Evolutionary conservation across 495 filamentous ascomycete genomes (phyloP).

Genomic region (Hypoxylon rickii): DNA sequence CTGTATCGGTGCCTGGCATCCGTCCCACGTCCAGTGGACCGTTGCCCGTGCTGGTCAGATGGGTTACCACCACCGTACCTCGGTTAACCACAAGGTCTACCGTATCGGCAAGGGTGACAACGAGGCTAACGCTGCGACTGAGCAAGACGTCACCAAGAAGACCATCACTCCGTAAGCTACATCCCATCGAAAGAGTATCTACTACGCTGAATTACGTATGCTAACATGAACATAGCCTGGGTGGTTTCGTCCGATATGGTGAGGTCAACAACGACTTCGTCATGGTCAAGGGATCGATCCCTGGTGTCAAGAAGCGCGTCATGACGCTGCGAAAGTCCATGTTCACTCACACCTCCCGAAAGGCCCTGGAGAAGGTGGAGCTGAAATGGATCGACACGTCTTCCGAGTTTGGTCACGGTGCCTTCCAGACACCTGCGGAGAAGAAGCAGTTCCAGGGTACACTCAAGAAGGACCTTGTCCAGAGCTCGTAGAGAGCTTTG

Average conservation of each 20-base stretch:
- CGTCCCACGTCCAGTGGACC: constrained; percentile 99
- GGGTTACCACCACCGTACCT: constrained; percentile 99
- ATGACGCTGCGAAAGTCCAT: constrained; percentile 99
- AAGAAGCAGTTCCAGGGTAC: constrained; percentile 94
- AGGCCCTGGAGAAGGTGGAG: constrained; percentile 97
- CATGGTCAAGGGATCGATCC: constrained; percentile 95
- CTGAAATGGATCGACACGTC: constrained; percentile 99
- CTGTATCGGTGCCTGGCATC: constrained; percentile 99
- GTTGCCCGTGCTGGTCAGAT: constrained; percentile 99
- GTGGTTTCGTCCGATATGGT: constrained; percentile 99
- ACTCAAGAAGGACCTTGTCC: constrained; percentile 95
- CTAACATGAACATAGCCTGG: constrained; percentile 67
- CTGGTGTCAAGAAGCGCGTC: constrained; percentile 99
- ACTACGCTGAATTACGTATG: background rate
- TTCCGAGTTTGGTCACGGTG: constrained; percentile 99
- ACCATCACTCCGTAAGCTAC: constrained; percentile 93
- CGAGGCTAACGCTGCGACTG: constrained; percentile 89
- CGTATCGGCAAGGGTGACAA: constrained; percentile 91
- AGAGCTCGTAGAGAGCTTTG: constrained; percentile 64
- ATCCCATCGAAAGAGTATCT: too few species aligned
- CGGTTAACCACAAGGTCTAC: constrained; percentile 99
- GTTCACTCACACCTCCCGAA: constrained; percentile 94
- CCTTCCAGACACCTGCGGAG: constrained; percentile 97
- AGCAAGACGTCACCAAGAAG: constrained; percentile 98
- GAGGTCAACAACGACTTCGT: constrained; percentile 99